Conservation (phyloP, 129 eudicot genomes). For the Cynara cardunculus region DNA sequence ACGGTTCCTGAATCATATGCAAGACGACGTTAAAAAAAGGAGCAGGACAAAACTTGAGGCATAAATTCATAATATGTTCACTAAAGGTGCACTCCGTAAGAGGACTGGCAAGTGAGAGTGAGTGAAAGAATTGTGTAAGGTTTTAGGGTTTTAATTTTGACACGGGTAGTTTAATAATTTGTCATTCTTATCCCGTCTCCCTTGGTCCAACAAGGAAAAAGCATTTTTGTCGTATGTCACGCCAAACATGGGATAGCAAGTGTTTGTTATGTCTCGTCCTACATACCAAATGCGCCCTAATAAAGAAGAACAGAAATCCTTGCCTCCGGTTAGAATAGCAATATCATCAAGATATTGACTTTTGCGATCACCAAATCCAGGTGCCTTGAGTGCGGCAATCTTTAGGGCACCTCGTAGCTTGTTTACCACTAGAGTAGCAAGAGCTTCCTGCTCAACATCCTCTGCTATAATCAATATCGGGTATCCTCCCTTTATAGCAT, state of each 20-base stretch:
- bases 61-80: neutral
- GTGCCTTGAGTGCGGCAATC: constrained; percentile 55
- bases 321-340: constrained; percentile 62
- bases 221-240: too few species aligned
- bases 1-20: constrained; percentile 46
- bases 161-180: neutral
- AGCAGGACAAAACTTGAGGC: neutral
- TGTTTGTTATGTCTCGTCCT: neutral
- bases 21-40: neutral
- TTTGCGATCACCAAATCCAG: constrained; percentile 63
- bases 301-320: neutral
- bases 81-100: neutral
- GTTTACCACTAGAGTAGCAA: constrained; percentile 82
- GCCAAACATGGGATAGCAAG: too few species aligned
- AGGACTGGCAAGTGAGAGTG: too few species aligned
- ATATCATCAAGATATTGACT: constrained; percentile 75
- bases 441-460: constrained; percentile 78
- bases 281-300: neutral
- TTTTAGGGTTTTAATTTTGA: neutral
- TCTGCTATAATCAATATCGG: constrained; percentile 61
- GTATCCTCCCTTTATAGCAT: constrained; percentile 60
- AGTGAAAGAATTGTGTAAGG: neutral
- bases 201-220: too few species aligned
- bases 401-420: constrained; percentile 59
- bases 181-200: neutral